These are phyloP conservation scores for Lactarius hengduanensis DNA, from an alignment of 768 basidiomycete species.

Conservation along the genomic window DNA sequence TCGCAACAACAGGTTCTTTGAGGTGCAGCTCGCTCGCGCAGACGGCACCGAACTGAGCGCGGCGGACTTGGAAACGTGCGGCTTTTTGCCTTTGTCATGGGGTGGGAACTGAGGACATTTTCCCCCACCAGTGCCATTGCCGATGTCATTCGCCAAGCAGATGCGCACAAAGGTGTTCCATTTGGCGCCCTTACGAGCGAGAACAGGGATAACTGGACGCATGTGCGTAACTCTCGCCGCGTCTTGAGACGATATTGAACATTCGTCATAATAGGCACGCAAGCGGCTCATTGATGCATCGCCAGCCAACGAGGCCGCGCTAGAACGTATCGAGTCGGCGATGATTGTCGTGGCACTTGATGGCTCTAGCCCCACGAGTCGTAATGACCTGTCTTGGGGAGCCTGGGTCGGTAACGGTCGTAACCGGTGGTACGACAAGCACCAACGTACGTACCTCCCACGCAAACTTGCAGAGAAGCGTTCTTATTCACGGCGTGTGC, in stretches of 20 bases:
- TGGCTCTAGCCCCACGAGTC: conserved; percentile 72
- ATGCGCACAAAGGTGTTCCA: conserved; percentile 40
- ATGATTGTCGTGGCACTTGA: conserved; percentile 88
- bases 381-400: conserved; percentile 78
- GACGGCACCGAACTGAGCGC: conserved; percentile 71
- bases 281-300: conserved; percentile 63
- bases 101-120: conserved; percentile 30
- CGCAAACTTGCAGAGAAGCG: neutral
- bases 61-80: conserved; percentile 73
- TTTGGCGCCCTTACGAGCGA: conserved; percentile 87
- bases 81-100: neutral
- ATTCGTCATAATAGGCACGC: conserved; percentile 44
- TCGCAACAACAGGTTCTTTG: conserved; percentile 88
- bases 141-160: conserved; percentile 64
- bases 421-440: conserved; percentile 96
- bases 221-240: conserved; percentile 44
- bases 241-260: conserved; percentile 22
- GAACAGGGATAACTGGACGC: conserved; percentile 87
- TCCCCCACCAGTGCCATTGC: conserved; percentile 46
- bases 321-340: conserved; percentile 84
- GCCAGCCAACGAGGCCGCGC: conserved; percentile 58
- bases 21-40: conserved; percentile 65
- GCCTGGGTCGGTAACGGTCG: conserved; percentile 89
- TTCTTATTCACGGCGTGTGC: conserved; percentile 16
- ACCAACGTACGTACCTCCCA: conserved; percentile 62